Evolutionary conservation across 106 monocot genomes (phyloP), one percentile per base, ranked within the genome.

Genomic region (Cymbidium sinense): DNA sequence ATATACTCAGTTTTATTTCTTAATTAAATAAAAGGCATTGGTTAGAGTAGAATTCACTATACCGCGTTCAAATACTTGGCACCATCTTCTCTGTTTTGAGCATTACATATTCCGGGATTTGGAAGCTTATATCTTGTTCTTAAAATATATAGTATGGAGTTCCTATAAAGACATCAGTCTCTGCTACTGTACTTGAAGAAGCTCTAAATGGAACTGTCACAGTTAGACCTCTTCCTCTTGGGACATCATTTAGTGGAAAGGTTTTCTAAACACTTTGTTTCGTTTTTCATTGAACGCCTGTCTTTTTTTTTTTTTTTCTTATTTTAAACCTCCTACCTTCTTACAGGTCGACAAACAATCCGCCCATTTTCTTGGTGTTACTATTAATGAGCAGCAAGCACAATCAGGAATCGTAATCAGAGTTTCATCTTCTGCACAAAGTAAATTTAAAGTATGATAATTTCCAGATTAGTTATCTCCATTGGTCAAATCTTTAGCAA

Each of bases 361-460:
- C 80, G 96, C 96, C 76, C 96, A 98, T 77, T 98, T 98, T 83
- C 94, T 84, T 87, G 91, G 96, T 79, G 87, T 98, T n/a, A 98
- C 96, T 72, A 92, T 98, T 77, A 88, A 82, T 85, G 96, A 98
- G 44, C 75, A 92, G 84, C 96, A 98, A 92, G 88, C 94, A 23
- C 88, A 88, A 55, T 70, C 85, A 64, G 96, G 96, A 33, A 85
- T 98, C 50, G 92, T 98, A 29, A 72, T 98, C 37, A 90, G 96
- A 85, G 96, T 88, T 74, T 87, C 85, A 28, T 98, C 96, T 62
- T 72, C 94, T 74, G 82, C 92, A 50, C 96, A 98, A 85, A 98
- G 96, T 86, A 98, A 98, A 98, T 98, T 98, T 75, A 98, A 98
- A 88, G 96, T 94, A 71, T 79, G 50, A 13, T 33, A 47, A 21